phyloP scores from a whole-genome alignment of 441 rosid species.

The Pelargonium fulgidum region DNA sequence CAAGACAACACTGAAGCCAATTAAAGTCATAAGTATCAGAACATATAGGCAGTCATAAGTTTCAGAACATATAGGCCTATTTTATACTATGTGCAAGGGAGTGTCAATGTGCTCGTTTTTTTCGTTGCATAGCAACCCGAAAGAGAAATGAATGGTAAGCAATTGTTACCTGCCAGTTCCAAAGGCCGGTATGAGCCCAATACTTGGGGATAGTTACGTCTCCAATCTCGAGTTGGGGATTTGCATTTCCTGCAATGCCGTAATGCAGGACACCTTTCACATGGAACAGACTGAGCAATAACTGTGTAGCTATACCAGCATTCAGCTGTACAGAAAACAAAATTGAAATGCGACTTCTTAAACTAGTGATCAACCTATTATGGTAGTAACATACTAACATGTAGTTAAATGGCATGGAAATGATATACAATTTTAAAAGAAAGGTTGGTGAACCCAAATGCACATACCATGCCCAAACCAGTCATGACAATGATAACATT shows the following conservation, averaged over 20 bases:
- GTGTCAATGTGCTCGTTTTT: too few species aligned
- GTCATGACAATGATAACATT: constrained; percentile 52
- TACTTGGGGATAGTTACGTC: constrained; percentile 58
- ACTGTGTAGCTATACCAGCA: constrained; percentile 54
- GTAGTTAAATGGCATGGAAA: too few species aligned
- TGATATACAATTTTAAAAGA: too few species aligned
- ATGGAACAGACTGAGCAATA: constrained; percentile 42
- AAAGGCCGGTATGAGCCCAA: constrained; percentile 76
- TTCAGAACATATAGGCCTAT: too few species aligned
- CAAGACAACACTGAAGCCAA: too few species aligned
- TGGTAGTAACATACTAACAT: too few species aligned
- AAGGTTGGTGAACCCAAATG: too few species aligned
- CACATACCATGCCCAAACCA: constrained; percentile 58
- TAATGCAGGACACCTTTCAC: constrained; percentile 55
- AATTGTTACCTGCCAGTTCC: constrained; percentile 61
- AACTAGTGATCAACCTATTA: too few species aligned
- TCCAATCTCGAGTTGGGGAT: constrained; percentile 51
- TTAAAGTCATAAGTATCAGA: too few species aligned
- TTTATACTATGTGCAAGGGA: too few species aligned
- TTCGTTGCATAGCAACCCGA: too few species aligned
- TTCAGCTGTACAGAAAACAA: constrained; percentile 35
- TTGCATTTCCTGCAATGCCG: constrained; percentile 74
- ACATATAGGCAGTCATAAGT: too few species aligned
- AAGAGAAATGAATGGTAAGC: not conserved
- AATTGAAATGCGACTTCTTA: not conserved